Evolutionary conservation across 1,284 basidiomycete species (phyloP), one percentile per base, ranked within the genome.

Genomic region (Irpex sp.): DNA sequence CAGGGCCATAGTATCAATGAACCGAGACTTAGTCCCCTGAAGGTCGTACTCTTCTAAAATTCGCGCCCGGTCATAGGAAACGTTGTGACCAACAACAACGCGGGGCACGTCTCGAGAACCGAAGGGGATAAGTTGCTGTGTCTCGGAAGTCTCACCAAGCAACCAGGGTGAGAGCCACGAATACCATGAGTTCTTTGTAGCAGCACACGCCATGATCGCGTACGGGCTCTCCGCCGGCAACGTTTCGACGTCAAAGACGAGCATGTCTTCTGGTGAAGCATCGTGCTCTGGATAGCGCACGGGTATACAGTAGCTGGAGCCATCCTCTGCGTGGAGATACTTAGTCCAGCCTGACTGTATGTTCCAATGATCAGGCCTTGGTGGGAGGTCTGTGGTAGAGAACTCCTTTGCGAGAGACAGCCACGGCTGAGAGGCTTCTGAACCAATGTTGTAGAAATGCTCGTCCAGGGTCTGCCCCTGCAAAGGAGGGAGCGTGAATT

Each of bases 161-260:
- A 99, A 79, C 88, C 95, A 97, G 0, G 97, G 97, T 1, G 93
- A 96, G 63, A 98, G 85, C 97, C 97, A 99, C 4, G 88, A 87
- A 73, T 99, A 99, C 96, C 97, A 99, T 0, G 89, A 90, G 44
- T 87, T 86, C 15, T 83, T 80, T 4, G 94, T 90, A 0, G 87
- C 92, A 1, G 96, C 96, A 62, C 91, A 93, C 0, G 97, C 96
- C 83, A 99, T 92, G 72, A 98, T 82, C 1, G 97, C 85, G 70
- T 89, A 96, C 0, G 86, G 87, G 55, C 92, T 89, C 64, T 93
- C 84, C 47, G 85, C 84, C 15, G 95, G 94, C 80, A 99, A 84
- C 0, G 94, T 96, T 77, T 99, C 97, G 58, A 99, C 93, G 74
- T 99, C 97, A 69, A 99, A 98, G 0, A 88, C 86, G 60, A 98